A percentile compares a stretch with the other conserved stretches of the same genome.
phyloP scores from a whole-genome alignment of 768 basidiomycete genomes.

The Sarcodon aspratus region DNA sequence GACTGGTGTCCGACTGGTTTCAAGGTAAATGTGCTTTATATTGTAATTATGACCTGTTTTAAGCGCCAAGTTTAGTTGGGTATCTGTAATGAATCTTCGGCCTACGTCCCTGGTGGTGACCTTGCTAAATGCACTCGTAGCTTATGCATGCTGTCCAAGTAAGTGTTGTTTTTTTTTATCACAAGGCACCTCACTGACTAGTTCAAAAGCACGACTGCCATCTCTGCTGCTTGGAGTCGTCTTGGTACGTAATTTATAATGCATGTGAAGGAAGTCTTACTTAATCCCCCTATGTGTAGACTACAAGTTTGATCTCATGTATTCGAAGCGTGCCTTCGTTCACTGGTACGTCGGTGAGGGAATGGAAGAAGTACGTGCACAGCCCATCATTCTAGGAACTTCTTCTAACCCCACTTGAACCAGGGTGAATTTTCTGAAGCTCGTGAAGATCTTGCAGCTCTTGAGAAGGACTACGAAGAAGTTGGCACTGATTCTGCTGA shows the following conservation, averaged over 20 bases:
- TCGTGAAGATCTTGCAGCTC: slow-evolving; percentile 93
- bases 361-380: slow-evolving; percentile 99
- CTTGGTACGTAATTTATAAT: slow-evolving; percentile 52
- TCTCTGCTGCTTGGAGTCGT: slow-evolving; percentile 90
- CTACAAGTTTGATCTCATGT: slow-evolving; percentile 97
- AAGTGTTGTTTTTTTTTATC: slow-evolving; percentile 10
- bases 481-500: slow-evolving; percentile 73
- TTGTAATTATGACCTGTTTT: slow-evolving; percentile 4
- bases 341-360: slow-evolving; percentile 98
- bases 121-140: slow-evolving; percentile 90
- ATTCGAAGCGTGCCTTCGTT: slow-evolving; percentile 89
- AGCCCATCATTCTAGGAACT: neutral
- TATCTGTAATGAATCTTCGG: slow-evolving; percentile 94
- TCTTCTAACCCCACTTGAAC: slow-evolving; percentile 6
- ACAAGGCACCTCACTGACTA: neutral
- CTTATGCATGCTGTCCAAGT: slow-evolving; percentile 96
- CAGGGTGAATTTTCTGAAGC: slow-evolving; percentile 97
- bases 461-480: slow-evolving; percentile 94
- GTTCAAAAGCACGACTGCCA: slow-evolving; percentile 72
- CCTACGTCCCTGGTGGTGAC: slow-evolving; percentile 87
- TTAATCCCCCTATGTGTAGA: slow-evolving; percentile 32
- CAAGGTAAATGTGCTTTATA: slow-evolving; percentile 38
- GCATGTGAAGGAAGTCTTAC: neutral
- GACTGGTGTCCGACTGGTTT: slow-evolving; percentile 99
- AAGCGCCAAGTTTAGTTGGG: slow-evolving; percentile 51